phyloP scores from a whole-genome alignment of 371 early-diverging fungal genomes.

The Batkoa obscura region DNA sequence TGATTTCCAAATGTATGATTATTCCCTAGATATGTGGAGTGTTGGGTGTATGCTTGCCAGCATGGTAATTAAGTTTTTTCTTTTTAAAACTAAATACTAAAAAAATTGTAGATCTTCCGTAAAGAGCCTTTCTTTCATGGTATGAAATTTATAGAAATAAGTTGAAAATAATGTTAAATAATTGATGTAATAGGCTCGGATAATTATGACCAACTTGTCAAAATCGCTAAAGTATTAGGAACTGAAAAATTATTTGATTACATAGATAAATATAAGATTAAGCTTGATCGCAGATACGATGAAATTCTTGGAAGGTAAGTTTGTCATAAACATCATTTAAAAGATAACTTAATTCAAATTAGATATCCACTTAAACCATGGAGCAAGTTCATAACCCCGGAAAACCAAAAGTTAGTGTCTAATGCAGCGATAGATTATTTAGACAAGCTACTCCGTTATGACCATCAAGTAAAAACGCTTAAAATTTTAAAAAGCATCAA shows the following conservation, averaged over 20 bases:
- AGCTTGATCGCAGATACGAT: conserved; percentile 70
- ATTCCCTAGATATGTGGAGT: conserved; percentile 99
- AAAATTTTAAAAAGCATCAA: neutral
- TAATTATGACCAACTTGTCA: conserved; percentile 95
- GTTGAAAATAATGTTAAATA: neutral
- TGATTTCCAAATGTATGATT: conserved; percentile 96
- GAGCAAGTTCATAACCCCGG: conserved; percentile 72
- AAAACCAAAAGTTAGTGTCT: conserved; percentile 77
- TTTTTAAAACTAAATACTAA: neutral
- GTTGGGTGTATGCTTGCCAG: conserved; percentile 98
- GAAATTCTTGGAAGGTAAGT: conserved; percentile 44
- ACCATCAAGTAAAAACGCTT: conserved; percentile 55
- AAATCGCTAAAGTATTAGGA: conserved; percentile 93
- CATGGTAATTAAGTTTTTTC: conserved; percentile 38
- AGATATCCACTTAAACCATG: conserved; percentile 90
- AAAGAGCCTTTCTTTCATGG: conserved; percentile 99
- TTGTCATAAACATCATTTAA: neutral
- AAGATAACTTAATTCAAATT: neutral
- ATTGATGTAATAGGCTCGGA: conserved; percentile 19
- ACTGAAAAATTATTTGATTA: conserved; percentile 81
- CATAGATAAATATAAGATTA: conserved; percentile 87
- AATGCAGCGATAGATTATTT: conserved; percentile 87
- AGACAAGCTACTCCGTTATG: conserved; percentile 85
- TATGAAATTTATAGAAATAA: conserved; percentile 8
- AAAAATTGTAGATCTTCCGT: conserved; percentile 62